These are phyloP conservation scores for Talaromyces piceae DNA, from an alignment of 2,329 filamentous ascomycete genomes.

Conservation along the genomic window DNA sequence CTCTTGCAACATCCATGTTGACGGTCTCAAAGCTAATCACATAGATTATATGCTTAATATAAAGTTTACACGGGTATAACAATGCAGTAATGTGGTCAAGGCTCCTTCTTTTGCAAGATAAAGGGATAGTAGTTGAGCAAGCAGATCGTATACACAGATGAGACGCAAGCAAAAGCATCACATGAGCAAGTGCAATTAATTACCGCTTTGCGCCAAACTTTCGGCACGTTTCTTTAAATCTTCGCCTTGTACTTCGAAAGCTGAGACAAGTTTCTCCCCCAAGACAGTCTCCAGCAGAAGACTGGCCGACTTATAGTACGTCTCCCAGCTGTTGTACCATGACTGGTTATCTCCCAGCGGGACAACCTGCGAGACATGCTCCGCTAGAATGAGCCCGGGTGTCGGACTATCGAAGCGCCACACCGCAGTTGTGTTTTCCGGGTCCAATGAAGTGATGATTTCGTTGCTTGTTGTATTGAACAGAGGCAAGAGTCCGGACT, in stretches of 20 bases:
- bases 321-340: slow-evolving; percentile 5
- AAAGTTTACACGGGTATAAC: too few relatives aligned
- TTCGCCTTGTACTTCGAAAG: neutral
- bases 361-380: slow-evolving; percentile 3
- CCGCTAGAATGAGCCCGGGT: slow-evolving; percentile 1
- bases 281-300: neutral
- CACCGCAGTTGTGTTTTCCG: neutral
- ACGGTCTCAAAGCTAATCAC: too few relatives aligned
- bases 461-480: slow-evolving; percentile 3
- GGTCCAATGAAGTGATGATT: slow-evolving; percentile 1
- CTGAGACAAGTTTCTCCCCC: neutral
- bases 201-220: neutral
- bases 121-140: too few relatives aligned
- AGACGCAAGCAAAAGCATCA: too few relatives aligned
- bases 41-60: too few relatives aligned
- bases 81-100: too few relatives aligned
- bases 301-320: neutral
- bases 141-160: too few relatives aligned
- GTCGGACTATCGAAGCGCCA: slow-evolving; percentile 2
- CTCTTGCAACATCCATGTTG: too few relatives aligned
- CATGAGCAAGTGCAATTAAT: too few relatives aligned
- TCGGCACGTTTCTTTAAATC: slow-evolving; percentile 4
- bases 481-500: neutral
- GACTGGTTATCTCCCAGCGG: neutral
- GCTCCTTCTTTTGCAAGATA: too few relatives aligned